Base-by-base conservation (phyloP, 495 filamentous ascomycete species). In the Trichoderma reesei region DNA sequence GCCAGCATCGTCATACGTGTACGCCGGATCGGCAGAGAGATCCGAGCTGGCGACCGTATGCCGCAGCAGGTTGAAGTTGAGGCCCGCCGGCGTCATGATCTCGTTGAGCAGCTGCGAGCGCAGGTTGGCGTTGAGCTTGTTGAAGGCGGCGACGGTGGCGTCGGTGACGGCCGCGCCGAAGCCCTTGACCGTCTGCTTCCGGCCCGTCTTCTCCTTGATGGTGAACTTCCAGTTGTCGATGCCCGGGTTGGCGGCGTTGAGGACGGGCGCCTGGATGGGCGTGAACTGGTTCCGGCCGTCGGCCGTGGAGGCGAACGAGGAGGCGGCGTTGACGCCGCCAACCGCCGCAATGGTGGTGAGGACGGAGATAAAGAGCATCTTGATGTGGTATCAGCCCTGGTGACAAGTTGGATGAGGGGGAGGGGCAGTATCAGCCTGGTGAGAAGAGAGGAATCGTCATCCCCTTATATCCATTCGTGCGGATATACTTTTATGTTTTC, bases 91-190 rank as follows among this genome's bases (percentile, higher is more conserved):
- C 8, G 79, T 78, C 71, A 84, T 71, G 14, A 85, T 67, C 36
- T 81, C 74, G 51, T 78, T 71, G 31, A 83, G 71, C 1, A 84
- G 72, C 61, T 77, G 69, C 59, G 72, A 67, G 14, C 75, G 73
- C 10, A 68, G 72, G 51, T 72, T 67, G 33, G 73, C 68, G 8
- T 73, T 60, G 2, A 85, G 72, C 0, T 72, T 73, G 60, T 80
- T 78, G 72, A 85, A 78, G 9, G 80, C 76, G 18, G 74, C 72
- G 3, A 84, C 82, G 4, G 82, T 83, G 6, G 81, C 78, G 65
- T 84, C 82, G 26, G 82, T 85, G 46, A 83, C 80, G 5, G 82
- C 76, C 37, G 78, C 80, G n/a, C 82, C 82, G 63, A 85, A 85
- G 3, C 82, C 82, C 36, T 70, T 73, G 66, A 85, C 76, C 16